Percentiles rank a stretch among this genome's conserved stretches.
These are phyloP conservation scores for Solanum corneliomulleri DNA, from an alignment of 257 asterid species.

Conservation along the genomic window DNA sequence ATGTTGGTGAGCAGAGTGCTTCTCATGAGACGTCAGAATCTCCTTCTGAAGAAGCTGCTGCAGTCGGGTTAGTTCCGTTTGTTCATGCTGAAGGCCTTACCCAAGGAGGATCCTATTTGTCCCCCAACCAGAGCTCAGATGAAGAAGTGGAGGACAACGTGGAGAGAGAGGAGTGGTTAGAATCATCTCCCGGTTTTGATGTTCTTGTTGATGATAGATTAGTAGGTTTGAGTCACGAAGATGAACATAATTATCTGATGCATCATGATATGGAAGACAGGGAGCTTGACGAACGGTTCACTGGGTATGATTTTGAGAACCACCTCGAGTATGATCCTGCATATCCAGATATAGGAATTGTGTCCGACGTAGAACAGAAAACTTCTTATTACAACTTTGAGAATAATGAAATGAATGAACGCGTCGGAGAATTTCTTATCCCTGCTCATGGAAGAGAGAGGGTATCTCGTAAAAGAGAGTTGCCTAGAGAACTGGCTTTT, in stretches of 20 bases:
- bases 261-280: constrained; percentile 12
- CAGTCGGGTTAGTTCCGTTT: constrained; percentile 10
- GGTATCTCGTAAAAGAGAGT: not conserved
- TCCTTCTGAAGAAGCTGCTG: constrained; percentile 13
- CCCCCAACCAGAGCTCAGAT: constrained; percentile 14
- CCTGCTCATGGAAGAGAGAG: constrained; percentile 1
- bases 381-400: not conserved
- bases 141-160: constrained; percentile 2
- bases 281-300: constrained; percentile 1
- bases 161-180: constrained; percentile 23
- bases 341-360: constrained; percentile 5
- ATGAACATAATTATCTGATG: constrained; percentile 4
- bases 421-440: not conserved
- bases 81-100: constrained; percentile 2
- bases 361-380: not conserved
- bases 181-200: constrained; percentile 34
- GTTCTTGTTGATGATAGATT: constrained; percentile 23
- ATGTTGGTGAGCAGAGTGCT: not conserved
- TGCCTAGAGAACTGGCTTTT: not conserved
- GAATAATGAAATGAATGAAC: not conserved
- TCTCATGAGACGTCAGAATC: constrained; percentile 6
- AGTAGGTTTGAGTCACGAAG: constrained; percentile 12
- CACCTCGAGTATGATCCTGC: constrained; percentile 10
- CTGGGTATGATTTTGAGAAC: constrained; percentile 14
- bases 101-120: not conserved